Evolutionary conservation across 176 grass and related monocot genomes (phyloP), one percentile per base, ranked within the genome.

Genomic region (Calamus simplicifolius): DNA sequence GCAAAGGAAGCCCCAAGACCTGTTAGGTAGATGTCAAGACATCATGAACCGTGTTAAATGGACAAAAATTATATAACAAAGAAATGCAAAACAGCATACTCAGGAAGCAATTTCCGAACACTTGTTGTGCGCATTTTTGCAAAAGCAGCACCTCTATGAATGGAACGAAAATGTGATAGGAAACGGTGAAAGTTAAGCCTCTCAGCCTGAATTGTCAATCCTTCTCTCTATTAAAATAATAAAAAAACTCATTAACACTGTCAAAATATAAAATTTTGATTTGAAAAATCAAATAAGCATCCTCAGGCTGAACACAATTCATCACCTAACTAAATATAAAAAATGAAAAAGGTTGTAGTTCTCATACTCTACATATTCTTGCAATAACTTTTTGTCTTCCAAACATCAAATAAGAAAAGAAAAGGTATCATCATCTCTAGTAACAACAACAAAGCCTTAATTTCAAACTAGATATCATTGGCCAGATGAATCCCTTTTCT

Each of bases 1-100:
- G 64, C 90, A 95, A 16, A 95, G 77, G 54, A 95, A 95, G 60
- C 90, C 90, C 90, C 90, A 95, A 4, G 90, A 90, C 75, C 90
- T 95, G 77, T 62, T 15, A 76, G 35, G 50, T 18, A 57, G 50
- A 57, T 59, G 62, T 56, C 64, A 68, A 81, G 53, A 43, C 35
- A 43, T 18, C 68, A 66, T 49, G 27, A 66, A 52, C 23, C 59
- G 61, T 43, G 28, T 8, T 61, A 58, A 68, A 18, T 38, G 54
- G 29, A 52, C 2, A 28, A 51, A 6, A 10, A 17, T 48, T 50
- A 58, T 58, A 23, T 15, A 48, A 27, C 54, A 6, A 72, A 60
- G 28, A 30, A 7, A 75, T 48, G 59, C 50, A 77, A 54, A 23
- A 26, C 35, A 69, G 71, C 57, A 61, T 90, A 95, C 90, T 95